phyloP scores from a whole-genome alignment of 106 monocot genomes.

The Acorus calamus region DNA sequence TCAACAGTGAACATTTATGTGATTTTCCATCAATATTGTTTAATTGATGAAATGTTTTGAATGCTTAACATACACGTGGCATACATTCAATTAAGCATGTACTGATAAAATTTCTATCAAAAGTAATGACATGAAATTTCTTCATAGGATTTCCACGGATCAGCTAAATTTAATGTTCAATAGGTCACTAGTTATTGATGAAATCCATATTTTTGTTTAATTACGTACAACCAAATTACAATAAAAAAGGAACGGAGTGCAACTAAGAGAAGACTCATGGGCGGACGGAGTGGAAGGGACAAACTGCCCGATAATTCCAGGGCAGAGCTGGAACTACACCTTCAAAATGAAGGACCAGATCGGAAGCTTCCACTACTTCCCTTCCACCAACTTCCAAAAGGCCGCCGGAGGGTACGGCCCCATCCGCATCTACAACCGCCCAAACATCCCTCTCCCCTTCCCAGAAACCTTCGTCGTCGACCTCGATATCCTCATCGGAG shows the following conservation, averaged over 20 bases:
- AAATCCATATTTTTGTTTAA: too few species aligned
- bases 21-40: too few species aligned
- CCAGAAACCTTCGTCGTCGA: slow-evolving; percentile 7
- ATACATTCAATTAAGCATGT: too few species aligned
- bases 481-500: slow-evolving; percentile 26
- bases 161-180: too few species aligned
- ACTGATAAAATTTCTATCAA: too few species aligned
- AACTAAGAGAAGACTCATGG: slow-evolving; percentile 26
- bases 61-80: too few species aligned
- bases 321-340: slow-evolving; percentile 19
- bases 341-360: slow-evolving; percentile 35
- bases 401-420: slow-evolving; percentile 31
- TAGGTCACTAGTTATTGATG: too few species aligned
- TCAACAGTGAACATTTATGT: too few species aligned
- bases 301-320: slow-evolving; percentile 26
- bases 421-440: slow-evolving; percentile 24
- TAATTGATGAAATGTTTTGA: too few species aligned
- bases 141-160: too few species aligned
- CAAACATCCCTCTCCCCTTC: slow-evolving; percentile 24
- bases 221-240: too few species aligned
- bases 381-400: slow-evolving; percentile 11
- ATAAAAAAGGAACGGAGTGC: slow-evolving; percentile 22
- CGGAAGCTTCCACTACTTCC: slow-evolving; percentile 40
- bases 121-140: too few species aligned
- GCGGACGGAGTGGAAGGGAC: slow-evolving; percentile 24